Conservation (phyloP, 352 stramenopile species). For the Globisporangium carolinianum region DNA sequence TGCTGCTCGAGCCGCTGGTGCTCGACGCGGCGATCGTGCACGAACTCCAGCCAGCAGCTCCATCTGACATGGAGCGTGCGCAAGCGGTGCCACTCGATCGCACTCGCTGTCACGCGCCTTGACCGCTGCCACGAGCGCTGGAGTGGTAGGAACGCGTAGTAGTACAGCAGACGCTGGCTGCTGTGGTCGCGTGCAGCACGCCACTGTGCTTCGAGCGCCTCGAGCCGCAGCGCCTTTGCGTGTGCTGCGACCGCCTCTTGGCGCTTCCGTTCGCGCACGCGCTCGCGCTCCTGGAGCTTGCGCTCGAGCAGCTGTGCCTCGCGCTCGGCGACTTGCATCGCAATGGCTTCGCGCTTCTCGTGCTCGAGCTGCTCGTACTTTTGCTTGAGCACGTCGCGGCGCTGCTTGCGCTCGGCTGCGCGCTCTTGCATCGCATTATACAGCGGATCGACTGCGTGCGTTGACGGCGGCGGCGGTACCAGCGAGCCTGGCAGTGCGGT, state of each 20-base stretch:
- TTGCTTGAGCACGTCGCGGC: constrained; percentile 38
- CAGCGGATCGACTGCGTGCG: constrained; percentile 25
- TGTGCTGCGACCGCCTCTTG: constrained; percentile 21
- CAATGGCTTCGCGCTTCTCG: constrained; percentile 33
- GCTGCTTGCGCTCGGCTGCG: constrained; percentile 41
- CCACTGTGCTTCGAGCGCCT: constrained; percentile 22
- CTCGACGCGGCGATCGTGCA: constrained; percentile 15
- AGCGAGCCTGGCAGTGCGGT: not conserved
- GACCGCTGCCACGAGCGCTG: constrained; percentile 19
- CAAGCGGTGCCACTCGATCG: constrained; percentile 34
- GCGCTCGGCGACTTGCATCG: constrained; percentile 30
- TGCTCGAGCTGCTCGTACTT: constrained; percentile 48
- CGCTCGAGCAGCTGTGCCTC: constrained; percentile 31
- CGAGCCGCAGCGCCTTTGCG: constrained; percentile 25
- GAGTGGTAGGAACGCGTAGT: constrained; percentile 45
- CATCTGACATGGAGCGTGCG: constrained; percentile 32
- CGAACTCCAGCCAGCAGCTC: constrained; percentile 30
- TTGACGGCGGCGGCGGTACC: not conserved
- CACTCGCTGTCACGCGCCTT: constrained; percentile 26
- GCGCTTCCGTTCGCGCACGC: constrained; percentile 30
- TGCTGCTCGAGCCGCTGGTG: constrained; percentile 18
- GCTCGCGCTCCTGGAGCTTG: constrained; percentile 29
- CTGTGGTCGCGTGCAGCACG: constrained; percentile 25
- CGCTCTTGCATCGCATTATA: constrained; percentile 53
- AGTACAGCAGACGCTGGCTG: constrained; percentile 30